Evolutionary conservation across 2,329 filamentous ascomycete genomes (phyloP), one percentile per base, ranked within the genome.

Genomic region (Nemania sp.): DNA sequence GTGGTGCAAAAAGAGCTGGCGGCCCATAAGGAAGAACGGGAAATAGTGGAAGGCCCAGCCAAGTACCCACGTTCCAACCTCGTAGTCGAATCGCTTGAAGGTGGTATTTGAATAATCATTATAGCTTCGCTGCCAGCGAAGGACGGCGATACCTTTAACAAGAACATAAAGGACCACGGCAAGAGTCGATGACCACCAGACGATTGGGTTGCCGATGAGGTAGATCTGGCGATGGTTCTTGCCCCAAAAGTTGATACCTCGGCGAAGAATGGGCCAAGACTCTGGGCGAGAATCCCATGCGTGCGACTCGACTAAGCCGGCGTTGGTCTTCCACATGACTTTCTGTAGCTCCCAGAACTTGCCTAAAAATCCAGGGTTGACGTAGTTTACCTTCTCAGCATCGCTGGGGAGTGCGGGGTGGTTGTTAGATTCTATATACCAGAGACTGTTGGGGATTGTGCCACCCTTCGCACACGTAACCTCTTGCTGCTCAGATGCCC

Each of bases 181-280:
- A 8, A 89, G 83, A 15, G 93, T 95, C 6, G 93, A 94, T 35
- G 89, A 90, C 91, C 93, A 98, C 96, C 96, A 99, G 74, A 98
- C 91, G 65, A 98, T 82, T 1, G 94, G 94, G 81, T 99, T 98
- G 63, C 96, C 96, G 64, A 98, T 90, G 22, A 99, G 90, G 81
- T 99, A 99, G 74, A 99, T 94, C 80, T 99, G 96, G 69, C 94
- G 93, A 80, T 97, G 87, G 76, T 98, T 88, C 76, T 92, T 94
- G 73, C 95, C 94, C 96, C 96, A 99, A 86, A 99, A 99, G 85
- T 99, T 99, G 86, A 99, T 99, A 76, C 96, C 96, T 70, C 96
- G 93, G 73, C 89, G 89, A 60, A 99, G 89, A 65, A 97, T 88
- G 24, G 96, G 96, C 96, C 96, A 99, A 6, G 94, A 95, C 38